A percentile compares a stretch with the other conserved stretches of the same genome.
Evolutionary conservation across 371 early-diverging fungal species (phyloP).

Genomic region (Saksenaea vasiformis): DNA sequence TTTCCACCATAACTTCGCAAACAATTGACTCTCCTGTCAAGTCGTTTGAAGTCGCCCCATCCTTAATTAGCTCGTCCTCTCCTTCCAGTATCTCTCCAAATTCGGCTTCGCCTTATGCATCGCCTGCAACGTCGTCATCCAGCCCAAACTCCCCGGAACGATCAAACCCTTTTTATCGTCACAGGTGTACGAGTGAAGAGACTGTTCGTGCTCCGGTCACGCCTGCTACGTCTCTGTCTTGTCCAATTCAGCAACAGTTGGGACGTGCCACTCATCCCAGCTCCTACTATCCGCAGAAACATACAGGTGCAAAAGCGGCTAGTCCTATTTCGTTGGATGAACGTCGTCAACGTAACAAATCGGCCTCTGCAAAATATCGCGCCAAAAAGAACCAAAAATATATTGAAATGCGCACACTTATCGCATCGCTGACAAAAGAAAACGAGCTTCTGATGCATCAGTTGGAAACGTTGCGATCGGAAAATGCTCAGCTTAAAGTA

Average conservation of each 20-base stretch:
- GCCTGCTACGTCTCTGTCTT: neutral
- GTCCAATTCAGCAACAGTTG: neutral
- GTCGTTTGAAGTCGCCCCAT: neutral
- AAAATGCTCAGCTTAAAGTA: constrained; percentile 46
- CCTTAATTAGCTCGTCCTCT: neutral
- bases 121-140: neutral
- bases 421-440: constrained; percentile 39
- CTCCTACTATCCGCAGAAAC: neutral
- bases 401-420: constrained; percentile 50
- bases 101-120: neutral
- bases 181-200: neutral
- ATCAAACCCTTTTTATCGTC: neutral
- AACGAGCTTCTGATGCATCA: constrained; percentile 42
- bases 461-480: constrained; percentile 40
- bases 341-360: constrained; percentile 56
- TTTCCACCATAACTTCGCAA: constrained; percentile 1
- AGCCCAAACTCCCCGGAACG: neutral
- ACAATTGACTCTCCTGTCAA: neutral
- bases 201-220: neutral
- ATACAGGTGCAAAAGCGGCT: neutral
- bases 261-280: neutral
- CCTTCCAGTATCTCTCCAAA: neutral
- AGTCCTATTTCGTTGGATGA: constrained; percentile 43
- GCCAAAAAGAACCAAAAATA: constrained; percentile 57
- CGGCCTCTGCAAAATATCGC: constrained; percentile 59